Base-by-base conservation (phyloP, 140 eudicot genomes). In the Stevia rebaudiana region DNA sequence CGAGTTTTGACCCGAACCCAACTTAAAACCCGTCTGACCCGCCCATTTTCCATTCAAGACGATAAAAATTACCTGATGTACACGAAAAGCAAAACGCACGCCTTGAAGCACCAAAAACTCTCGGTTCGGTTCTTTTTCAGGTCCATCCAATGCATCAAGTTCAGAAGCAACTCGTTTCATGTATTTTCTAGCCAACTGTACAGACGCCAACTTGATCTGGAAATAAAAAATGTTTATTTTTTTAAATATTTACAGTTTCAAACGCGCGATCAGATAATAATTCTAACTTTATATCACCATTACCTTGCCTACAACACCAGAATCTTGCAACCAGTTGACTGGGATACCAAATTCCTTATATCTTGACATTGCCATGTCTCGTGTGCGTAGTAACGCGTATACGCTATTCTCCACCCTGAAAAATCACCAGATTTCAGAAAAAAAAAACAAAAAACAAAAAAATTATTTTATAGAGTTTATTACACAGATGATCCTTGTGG, bases 221-320 rank as follows among this genome's bases (percentile, higher is more conserved):
- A 76, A 25, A 67, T 6, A 49, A 44, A 63, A 63, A 8, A 6
- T 13, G 43, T n/a, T 57, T 56, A 35, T n/a, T 44, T 63, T 4
- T 24, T 24, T 22, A n/a, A 11, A 11, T 11, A 11, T 40, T 39
- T 59, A 17, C 31, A 6, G 23, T 13, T 30, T 36, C 49, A 8
- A 68, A 41, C 5, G 10, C 15, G 59, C 18, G 24, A 46, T 36
- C 15, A 49, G 17, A 11, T n/a, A 13, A 23, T 39, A 60, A 15
- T 15, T 28, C 3, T 24, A 47, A 55, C 17, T 17, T 25, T 9
- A 44, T 15, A 48, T 49, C 61, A 60, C 53, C 71, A 58, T 4
- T 83, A 91, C 96, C 98, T 92, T 92, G 80, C 95, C 98, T 56
- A 92, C 95, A 31, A 88, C 79, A 43, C 96, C 96, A 11, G 96